Percentiles rank a stretch among this genome's conserved stretches.
Conservation (phyloP, 768 basidiomycete species). For the Leccinum obscurum region DNA sequence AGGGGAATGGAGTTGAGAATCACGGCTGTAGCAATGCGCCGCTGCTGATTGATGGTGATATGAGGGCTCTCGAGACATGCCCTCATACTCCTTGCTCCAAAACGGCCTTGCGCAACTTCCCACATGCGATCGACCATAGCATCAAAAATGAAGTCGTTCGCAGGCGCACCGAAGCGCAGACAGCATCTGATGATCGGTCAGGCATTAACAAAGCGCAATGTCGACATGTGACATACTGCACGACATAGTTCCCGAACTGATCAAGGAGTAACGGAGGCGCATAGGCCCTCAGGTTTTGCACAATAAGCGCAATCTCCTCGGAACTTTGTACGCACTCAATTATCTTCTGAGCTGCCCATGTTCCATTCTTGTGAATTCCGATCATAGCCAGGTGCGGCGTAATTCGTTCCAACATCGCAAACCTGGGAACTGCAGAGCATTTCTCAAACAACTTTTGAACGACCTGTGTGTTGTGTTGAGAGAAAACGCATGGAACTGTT, state of each 20-base stretch:
- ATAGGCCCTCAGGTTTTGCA: slow-evolving; percentile 86
- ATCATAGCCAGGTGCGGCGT: slow-evolving; percentile 95
- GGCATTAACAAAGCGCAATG: background rate
- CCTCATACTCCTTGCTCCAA: slow-evolving; percentile 96
- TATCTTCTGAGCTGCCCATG: slow-evolving; percentile 99
- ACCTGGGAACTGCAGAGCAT: slow-evolving; percentile 72
- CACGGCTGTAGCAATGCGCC: slow-evolving; percentile 91
- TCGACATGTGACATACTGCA: slow-evolving; percentile 61
- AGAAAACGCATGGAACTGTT: background rate
- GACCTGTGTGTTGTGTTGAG: slow-evolving; percentile 48
- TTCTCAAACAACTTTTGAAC: slow-evolving; percentile 97
- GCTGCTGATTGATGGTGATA: slow-evolving; percentile 86
- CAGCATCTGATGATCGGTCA: slow-evolving; percentile 60
- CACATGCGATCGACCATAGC: slow-evolving; percentile 97
- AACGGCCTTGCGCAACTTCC: slow-evolving; percentile 97
- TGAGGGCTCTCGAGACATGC: slow-evolving; percentile 93
- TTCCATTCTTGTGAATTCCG: slow-evolving; percentile 99
- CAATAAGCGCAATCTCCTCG: slow-evolving; percentile 83
- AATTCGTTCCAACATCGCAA: slow-evolving; percentile 92
- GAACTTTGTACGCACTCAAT: slow-evolving; percentile 90
- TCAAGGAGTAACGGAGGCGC: slow-evolving; percentile 92
- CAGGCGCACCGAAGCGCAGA: slow-evolving; percentile 85
- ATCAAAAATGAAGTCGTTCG: slow-evolving; percentile 95
- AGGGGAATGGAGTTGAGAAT: slow-evolving; percentile 97
- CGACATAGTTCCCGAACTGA: slow-evolving; percentile 91